Evolutionary conservation across 2,329 filamentous ascomycete species (phyloP).

Genomic region (Apiospora hydei): DNA sequence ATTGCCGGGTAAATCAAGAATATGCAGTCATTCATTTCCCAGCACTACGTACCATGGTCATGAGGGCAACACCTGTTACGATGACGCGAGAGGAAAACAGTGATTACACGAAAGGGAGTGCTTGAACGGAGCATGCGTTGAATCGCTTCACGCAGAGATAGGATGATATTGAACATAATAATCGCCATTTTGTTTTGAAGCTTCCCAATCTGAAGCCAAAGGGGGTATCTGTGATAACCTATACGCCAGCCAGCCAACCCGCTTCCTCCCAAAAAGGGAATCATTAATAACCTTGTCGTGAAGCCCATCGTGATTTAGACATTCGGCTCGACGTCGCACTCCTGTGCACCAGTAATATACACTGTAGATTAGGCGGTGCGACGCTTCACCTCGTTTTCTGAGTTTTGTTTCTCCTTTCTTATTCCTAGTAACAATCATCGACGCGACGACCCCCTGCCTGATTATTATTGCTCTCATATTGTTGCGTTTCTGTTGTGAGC

Average conservation of each 20-base stretch:
- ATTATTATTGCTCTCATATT: neutral
- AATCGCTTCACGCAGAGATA: neutral
- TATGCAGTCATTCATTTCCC: neutral
- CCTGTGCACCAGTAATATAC: neutral
- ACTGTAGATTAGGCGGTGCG: neutral
- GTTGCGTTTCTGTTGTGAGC: constrained; percentile 14
- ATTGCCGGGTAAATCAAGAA: neutral
- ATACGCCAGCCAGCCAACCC: constrained; percentile 8
- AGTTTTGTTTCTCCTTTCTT: neutral
- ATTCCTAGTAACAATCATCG: neutral
- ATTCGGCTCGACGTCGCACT: neutral
- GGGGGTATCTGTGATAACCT: constrained; percentile 14
- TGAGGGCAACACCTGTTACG: neutral
- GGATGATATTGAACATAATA: neutral
- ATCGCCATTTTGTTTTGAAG: neutral
- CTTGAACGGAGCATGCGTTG: neutral
- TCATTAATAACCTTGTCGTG: neutral
- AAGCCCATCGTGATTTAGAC: constrained; percentile 15
- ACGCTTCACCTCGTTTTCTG: neutral
- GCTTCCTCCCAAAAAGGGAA: neutral
- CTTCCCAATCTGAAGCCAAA: neutral
- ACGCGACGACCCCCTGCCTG: neutral
- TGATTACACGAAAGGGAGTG: neutral
- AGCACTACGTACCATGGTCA: neutral
- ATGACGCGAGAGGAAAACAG: neutral